Evolutionary conservation across 1,284 basidiomycete species (phyloP), one percentile per base, ranked within the genome.

Genomic region (Earliella scabrosa): DNA sequence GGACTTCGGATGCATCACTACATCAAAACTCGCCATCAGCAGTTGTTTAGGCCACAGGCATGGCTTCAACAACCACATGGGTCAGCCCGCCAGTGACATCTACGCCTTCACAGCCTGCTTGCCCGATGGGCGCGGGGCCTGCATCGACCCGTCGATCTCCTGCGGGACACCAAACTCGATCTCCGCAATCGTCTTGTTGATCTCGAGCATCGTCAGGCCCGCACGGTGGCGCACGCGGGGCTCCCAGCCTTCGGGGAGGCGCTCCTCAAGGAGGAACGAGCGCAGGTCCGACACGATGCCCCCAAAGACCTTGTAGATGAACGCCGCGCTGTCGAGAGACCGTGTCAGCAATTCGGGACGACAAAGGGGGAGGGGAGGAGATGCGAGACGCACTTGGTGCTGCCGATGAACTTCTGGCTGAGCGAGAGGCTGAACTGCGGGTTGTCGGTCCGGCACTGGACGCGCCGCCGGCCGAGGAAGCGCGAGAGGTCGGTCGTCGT

Each of bases 211-310:
- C 0, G 88, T 89, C 35, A 91, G 68, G 0, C 88, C 88, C 47
- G 76, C 72, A 0, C 74, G 78, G 34, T 78, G 69, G 46, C 77
- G 74, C 21, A 82, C 66, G 14, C 78, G 74, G 0, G 87, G 77
- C 67, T 90, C 86, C 87, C 88, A 90, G 8, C 82, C 82, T 0
- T 86, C 77, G 0, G 85, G 85, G 8, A 91, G 65, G 3, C 85
- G 79, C 61, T 91, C 88, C 38, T 91, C 84, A 6, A 77, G 68
- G 29, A 91, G 71, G 35, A 88, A 66, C 0, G 75, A 59, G 40
- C 80, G 73, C 18, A 91, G 66, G 60, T 87, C 86, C 1, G 75
- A 69, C 2, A 86, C 67, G 26, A 75, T 73, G 1, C 88, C 87
- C 3, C 87, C 88, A 61, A 88, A 86, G 44, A 87, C 82, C 1